Evolutionary conservation across 495 filamentous ascomycete genomes (phyloP).

Genomic region (Annulohypoxylon nitens): DNA sequence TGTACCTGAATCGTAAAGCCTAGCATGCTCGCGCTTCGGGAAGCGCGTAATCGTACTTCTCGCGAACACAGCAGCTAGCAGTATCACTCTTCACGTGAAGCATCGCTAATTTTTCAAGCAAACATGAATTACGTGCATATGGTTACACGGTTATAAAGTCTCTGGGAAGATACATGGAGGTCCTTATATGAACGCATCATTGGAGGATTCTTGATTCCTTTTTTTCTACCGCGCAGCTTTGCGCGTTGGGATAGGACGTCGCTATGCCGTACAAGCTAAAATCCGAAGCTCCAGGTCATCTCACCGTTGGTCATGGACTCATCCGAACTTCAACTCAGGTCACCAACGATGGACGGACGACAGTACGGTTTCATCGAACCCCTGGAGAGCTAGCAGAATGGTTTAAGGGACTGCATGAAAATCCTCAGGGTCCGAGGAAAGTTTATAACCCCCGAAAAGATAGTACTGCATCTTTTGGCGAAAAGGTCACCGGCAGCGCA

Average conservation of each 20-base stretch:
- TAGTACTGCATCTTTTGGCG: neutral
- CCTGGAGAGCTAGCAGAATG: slow-evolving; percentile 58
- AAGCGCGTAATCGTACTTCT: slow-evolving; percentile 2
- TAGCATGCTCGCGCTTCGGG: neutral
- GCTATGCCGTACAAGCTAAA: slow-evolving; percentile 23
- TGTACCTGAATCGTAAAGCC: neutral
- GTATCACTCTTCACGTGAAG: neutral
- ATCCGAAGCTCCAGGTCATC: slow-evolving; percentile 20
- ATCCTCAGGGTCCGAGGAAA: slow-evolving; percentile 17
- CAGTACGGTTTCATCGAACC: slow-evolving; percentile 32
- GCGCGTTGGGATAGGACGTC: neutral
- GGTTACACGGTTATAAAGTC: neutral
- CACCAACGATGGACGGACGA: slow-evolving; percentile 31
- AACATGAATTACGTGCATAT: slow-evolving; percentile 9
- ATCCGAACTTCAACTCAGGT: slow-evolving; percentile 24
- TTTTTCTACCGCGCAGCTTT: neutral
- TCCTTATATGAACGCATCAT: slow-evolving; percentile 1
- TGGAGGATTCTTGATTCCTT: neutral
- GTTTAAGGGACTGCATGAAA: slow-evolving; percentile 54
- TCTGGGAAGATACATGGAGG: neutral
- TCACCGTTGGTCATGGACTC: slow-evolving; percentile 15
- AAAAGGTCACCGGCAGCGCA: neutral
- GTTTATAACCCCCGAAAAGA: slow-evolving; percentile 7
- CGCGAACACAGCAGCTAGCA: neutral
- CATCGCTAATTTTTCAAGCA: slow-evolving; percentile 3